These are phyloP conservation scores for Trichoderma sp. DNA, from an alignment of 2,329 filamentous ascomycete species.

Conservation along the genomic window DNA sequence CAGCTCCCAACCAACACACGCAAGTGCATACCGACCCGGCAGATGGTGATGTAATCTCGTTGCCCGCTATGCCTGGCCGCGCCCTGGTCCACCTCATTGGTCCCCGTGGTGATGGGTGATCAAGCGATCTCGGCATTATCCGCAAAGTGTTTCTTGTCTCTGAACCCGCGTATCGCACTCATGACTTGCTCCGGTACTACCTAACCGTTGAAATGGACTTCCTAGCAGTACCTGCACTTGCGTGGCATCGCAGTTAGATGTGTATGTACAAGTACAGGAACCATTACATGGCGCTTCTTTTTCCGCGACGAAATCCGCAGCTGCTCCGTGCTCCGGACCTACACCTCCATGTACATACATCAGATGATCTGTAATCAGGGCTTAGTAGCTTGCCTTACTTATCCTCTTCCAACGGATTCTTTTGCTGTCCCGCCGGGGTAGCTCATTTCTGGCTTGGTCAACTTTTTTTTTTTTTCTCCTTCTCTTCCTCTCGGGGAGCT, in stretches of 20 bases:
- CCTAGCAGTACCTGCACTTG: not conserved
- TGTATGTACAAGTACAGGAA: too few species aligned
- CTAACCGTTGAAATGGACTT: not conserved
- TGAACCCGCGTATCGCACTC: constrained; percentile 2
- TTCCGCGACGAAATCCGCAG: not conserved
- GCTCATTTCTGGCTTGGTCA: constrained; percentile 2
- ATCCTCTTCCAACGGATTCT: constrained; percentile 15
- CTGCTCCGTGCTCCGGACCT: constrained; percentile 5
- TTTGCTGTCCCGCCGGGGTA: constrained; percentile 12
- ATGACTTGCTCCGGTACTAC: constrained; percentile 1
- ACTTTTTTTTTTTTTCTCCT: not conserved
- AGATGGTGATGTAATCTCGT: constrained; percentile 11
- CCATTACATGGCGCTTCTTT: not conserved
- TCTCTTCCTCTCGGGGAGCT: not conserved
- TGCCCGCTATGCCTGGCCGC: not conserved
- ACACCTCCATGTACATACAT: not conserved
- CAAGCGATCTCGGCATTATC: constrained; percentile 24
- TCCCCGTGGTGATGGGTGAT: constrained; percentile 14
- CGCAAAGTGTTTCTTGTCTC: constrained; percentile 2
- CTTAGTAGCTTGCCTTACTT: not conserved
- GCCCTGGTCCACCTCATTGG: constrained; percentile 1
- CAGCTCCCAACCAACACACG: not conserved
- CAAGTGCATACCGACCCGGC: not conserved
- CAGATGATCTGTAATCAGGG: constrained; percentile 23
- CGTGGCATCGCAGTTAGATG: not conserved